These are phyloP conservation scores for Candida mesenterica DNA, from an alignment of 1,139 yeast genomes.

Conservation along the genomic window DNA sequence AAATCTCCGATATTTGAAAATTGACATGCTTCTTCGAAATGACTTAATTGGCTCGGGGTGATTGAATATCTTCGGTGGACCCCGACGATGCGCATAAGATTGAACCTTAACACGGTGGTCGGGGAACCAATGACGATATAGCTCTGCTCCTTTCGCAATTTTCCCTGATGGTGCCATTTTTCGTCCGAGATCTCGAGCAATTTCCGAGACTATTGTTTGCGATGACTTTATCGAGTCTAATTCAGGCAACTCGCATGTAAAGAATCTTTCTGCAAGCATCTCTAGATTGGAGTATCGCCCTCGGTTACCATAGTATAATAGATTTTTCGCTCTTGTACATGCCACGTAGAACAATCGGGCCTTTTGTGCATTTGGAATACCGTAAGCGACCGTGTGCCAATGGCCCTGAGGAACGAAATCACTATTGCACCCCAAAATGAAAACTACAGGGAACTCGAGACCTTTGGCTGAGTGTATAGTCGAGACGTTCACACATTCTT, in stretches of 20 bases:
- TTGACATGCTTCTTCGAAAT: too few species aligned
- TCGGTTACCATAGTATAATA: slow-evolving; percentile 37
- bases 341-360: slow-evolving; percentile 58
- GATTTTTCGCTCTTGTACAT: slow-evolving; percentile 56
- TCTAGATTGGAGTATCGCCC: slow-evolving; percentile 1
- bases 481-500: slow-evolving; percentile 45
- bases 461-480: slow-evolving; percentile 77
- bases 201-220: neutral
- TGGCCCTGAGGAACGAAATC: slow-evolving; percentile 12
- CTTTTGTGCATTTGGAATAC: slow-evolving; percentile 2
- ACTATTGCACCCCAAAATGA: slow-evolving; percentile 41
- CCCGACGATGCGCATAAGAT: neutral
- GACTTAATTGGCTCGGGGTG: too few species aligned
- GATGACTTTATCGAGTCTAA: slow-evolving; percentile 1
- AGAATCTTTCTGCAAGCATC: slow-evolving; percentile 1
- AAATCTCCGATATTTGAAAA: too few species aligned
- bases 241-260: slow-evolving; percentile 3
- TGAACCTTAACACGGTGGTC: neutral
- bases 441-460: slow-evolving; percentile 67
- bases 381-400: slow-evolving; percentile 17
- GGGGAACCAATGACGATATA: slow-evolving; percentile 7
- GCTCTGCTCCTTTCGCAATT: slow-evolving; percentile 2
- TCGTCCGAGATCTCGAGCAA: slow-evolving; percentile 2
- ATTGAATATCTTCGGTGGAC: neutral
- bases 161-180: slow-evolving; percentile 3